A percentile compares a stretch with the other conserved stretches of the same genome.
phyloP scores from a whole-genome alignment of 2,329 filamentous ascomycete species.

The Blastomyces gilchristii region DNA sequence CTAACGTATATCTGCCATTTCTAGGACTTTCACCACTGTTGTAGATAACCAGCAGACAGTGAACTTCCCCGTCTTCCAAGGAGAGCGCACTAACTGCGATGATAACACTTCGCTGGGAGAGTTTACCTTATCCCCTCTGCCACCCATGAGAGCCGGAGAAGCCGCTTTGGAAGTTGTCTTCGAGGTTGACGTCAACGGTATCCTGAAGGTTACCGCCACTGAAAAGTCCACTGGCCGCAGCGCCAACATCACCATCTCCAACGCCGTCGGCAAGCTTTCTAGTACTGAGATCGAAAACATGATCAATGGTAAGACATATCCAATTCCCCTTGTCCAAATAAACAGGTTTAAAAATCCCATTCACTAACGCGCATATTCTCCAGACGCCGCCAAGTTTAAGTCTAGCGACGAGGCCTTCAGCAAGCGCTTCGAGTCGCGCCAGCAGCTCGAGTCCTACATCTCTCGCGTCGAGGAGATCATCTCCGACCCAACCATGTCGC shows the following conservation, averaged over 20 bases:
- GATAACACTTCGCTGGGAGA: constrained; percentile 97
- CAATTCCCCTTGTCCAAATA: not conserved
- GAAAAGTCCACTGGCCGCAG: constrained; percentile 97
- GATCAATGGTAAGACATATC: constrained; percentile 58
- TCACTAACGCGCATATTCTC: constrained; percentile 15
- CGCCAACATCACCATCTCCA: constrained; percentile 99
- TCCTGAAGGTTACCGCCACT: constrained; percentile 96
- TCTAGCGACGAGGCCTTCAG: constrained; percentile 93
- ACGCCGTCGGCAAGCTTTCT: constrained; percentile 98
- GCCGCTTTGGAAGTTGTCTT: constrained; percentile 96
- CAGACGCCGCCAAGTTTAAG: constrained; percentile 97
- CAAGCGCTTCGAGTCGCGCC: constrained; percentile 98
- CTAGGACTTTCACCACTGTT: constrained; percentile 67
- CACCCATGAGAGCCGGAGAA: constrained; percentile 81
- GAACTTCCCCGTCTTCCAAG: constrained; percentile 89
- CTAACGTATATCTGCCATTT: not conserved
- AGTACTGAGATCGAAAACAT: constrained; percentile 93
- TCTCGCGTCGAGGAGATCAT: constrained; percentile 97
- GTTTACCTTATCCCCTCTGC: constrained; percentile 87
- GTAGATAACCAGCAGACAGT: constrained; percentile 62
- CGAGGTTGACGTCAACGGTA: constrained; percentile 99
- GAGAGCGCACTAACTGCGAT: constrained; percentile 95
- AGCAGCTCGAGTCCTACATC: constrained; percentile 99
- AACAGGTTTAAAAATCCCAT: constrained; percentile 11
- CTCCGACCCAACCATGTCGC: constrained; percentile 86